Percentiles rank a stretch among this genome's conserved stretches.
These are phyloP conservation scores for Fomitopsis serialis DNA, from an alignment of 768 basidiomycete species.

Conservation along the genomic window DNA sequence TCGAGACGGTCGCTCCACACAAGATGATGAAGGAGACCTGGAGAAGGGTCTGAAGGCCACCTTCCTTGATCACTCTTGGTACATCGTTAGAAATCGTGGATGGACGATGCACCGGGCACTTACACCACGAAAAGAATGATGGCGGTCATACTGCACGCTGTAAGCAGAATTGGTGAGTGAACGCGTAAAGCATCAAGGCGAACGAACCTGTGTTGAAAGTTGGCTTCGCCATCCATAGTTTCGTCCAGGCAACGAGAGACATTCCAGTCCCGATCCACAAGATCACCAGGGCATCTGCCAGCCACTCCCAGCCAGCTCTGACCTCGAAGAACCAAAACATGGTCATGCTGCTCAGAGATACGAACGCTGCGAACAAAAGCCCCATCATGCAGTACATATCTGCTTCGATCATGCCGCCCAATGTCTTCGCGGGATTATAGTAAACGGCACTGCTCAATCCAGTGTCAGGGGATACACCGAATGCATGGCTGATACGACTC, in stretches of 20 bases:
- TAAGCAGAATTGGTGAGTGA: not conserved
- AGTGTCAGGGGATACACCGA: not conserved
- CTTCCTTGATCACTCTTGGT: constrained; percentile 72
- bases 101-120: constrained; percentile 8
- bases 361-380: constrained; percentile 62
- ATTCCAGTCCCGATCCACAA: constrained; percentile 83
- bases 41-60: constrained; percentile 68
- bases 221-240: constrained; percentile 85
- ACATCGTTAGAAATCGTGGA: not conserved
- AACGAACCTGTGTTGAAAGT: constrained; percentile 79
- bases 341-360: constrained; percentile 72
- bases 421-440: constrained; percentile 90
- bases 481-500: constrained; percentile 23
- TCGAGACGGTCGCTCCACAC: constrained; percentile 73
- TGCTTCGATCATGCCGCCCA: constrained; percentile 91
- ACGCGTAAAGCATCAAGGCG: not conserved
- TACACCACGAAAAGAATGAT: constrained; percentile 85
- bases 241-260: constrained; percentile 82
- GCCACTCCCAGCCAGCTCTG: constrained; percentile 62
- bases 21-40: constrained; percentile 74
- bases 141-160: constrained; percentile 80
- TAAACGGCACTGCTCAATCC: constrained; percentile 48
- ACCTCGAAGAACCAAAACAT: constrained; percentile 78
- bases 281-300: constrained; percentile 71
- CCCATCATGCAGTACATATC: constrained; percentile 74